Evolutionary conservation across 768 basidiomycete species (phyloP).

Genomic region (Macrolepiota dolichaula): DNA sequence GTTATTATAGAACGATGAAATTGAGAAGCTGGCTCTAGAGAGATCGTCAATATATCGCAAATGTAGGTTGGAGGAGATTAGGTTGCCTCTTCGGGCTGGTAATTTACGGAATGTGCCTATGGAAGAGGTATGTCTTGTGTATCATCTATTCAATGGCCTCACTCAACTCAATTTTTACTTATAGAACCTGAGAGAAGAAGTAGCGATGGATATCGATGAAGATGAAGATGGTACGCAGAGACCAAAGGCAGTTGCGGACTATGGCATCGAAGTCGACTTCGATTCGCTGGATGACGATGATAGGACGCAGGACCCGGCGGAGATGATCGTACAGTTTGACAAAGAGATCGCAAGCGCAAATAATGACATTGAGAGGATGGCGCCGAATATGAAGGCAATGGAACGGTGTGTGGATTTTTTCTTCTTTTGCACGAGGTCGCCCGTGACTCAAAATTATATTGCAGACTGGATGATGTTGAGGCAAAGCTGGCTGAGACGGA

Average conservation of each 20-base stretch:
- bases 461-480: slow-evolving; percentile 80
- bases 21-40: slow-evolving; percentile 83
- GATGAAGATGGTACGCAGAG: slow-evolving; percentile 80
- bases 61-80: slow-evolving; percentile 91
- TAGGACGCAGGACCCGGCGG: slow-evolving; percentile 61
- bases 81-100: slow-evolving; percentile 72
- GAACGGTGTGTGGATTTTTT: slow-evolving; percentile 56
- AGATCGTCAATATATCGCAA: slow-evolving; percentile 85
- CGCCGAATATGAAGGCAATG: slow-evolving; percentile 96
- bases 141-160: neutral
- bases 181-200: slow-evolving; percentile 78
- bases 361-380: slow-evolving; percentile 87
- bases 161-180: slow-evolving; percentile 8
- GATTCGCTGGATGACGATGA: slow-evolving; percentile 70
- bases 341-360: slow-evolving; percentile 65
- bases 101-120: slow-evolving; percentile 85
- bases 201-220: slow-evolving; percentile 90
- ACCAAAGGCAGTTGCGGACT: slow-evolving; percentile 70
- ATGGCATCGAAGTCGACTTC: slow-evolving; percentile 90
- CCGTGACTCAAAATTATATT: neutral
- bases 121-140: slow-evolving; percentile 71
- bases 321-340: slow-evolving; percentile 70
- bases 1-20: slow-evolving; percentile 58
- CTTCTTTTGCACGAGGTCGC: neutral
- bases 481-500: slow-evolving; percentile 84